Evolutionary conservation across 176 grass and related monocot genomes (phyloP).

Genomic region (Oryza australiensis): DNA sequence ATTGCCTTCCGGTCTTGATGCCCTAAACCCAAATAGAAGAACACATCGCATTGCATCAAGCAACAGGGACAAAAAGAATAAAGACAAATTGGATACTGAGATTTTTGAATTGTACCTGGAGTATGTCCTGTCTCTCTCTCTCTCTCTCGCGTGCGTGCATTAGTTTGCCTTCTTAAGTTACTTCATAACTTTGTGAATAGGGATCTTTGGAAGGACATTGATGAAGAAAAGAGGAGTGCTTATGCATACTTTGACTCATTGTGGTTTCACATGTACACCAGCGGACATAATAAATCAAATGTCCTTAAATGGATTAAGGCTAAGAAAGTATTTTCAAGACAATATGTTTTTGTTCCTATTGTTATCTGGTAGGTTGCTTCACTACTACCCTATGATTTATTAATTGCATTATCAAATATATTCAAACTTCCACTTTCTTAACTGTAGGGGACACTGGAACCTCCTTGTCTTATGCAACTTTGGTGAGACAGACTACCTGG

Average conservation of each 20-base stretch:
- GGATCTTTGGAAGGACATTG: slow-evolving; percentile 68
- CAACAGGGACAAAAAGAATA: slow-evolving; percentile 39
- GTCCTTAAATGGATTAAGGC: slow-evolving; percentile 86
- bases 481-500: slow-evolving; percentile 46
- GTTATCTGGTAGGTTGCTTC: slow-evolving; percentile 65
- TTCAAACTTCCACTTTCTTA: neutral
- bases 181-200: slow-evolving; percentile 41
- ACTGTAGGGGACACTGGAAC: slow-evolving; percentile 83
- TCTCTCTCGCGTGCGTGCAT: neutral
- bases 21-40: slow-evolving; percentile 29
- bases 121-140: slow-evolving; percentile 42
- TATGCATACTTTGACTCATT: slow-evolving; percentile 85
- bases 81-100: slow-evolving; percentile 65
- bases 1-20: slow-evolving; percentile 36
- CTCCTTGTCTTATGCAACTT: slow-evolving; percentile 95
- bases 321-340: slow-evolving; percentile 75
- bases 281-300: slow-evolving; percentile 44
- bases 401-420: neutral
- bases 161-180: slow-evolving; percentile 32
- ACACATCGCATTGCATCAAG: slow-evolving; percentile 43
- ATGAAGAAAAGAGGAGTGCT: slow-evolving; percentile 69
- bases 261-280: slow-evolving; percentile 84
- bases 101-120: slow-evolving; percentile 83
- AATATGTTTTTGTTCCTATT: slow-evolving; percentile 89
- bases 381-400: slow-evolving; percentile 17